A percentile compares a stretch with the other conserved stretches of the same genome.
These are phyloP conservation scores for Theobroma grandiflorum DNA, from an alignment of 441 rosid species.

Conservation along the genomic window DNA sequence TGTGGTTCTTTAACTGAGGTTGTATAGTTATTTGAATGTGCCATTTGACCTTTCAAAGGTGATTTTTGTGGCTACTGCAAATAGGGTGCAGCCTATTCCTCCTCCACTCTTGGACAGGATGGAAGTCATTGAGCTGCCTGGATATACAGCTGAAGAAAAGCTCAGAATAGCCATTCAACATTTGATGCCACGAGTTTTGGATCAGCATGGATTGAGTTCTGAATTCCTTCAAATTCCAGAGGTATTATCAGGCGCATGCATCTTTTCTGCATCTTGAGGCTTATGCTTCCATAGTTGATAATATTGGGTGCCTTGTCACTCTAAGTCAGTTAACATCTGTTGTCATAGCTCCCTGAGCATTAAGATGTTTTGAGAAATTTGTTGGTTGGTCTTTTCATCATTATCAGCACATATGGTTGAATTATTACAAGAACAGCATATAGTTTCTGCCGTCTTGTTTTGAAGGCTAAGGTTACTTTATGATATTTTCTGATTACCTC, in stretches of 20 bases:
- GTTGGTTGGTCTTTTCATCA: conserved; percentile 1
- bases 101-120: conserved; percentile 95
- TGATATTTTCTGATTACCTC: neutral
- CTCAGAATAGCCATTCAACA: conserved; percentile 89
- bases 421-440: neutral
- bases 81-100: conserved; percentile 92
- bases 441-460: neutral
- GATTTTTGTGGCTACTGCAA: conserved; percentile 96
- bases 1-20: conserved; percentile 61
- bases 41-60: conserved; percentile 98
- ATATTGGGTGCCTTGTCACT: neutral
- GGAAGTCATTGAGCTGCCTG: conserved; percentile 99
- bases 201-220: conserved; percentile 94
- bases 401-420: conserved; percentile 7
- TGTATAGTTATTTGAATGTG: conserved; percentile 88
- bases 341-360: neutral
- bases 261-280: neutral
- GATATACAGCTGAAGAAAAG: conserved; percentile 97
- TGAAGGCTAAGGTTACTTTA: neutral
- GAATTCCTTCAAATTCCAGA: conserved; percentile 96
- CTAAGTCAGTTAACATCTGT: neutral
- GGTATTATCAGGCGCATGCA: conserved; percentile 46
- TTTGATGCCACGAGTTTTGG: conserved; percentile 95
- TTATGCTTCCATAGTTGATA: conserved; percentile 15
- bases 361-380: conserved; percentile 10